These are phyloP conservation scores for Teunomyces cretensis DNA, from an alignment of 805 yeast species.

Conservation along the genomic window DNA sequence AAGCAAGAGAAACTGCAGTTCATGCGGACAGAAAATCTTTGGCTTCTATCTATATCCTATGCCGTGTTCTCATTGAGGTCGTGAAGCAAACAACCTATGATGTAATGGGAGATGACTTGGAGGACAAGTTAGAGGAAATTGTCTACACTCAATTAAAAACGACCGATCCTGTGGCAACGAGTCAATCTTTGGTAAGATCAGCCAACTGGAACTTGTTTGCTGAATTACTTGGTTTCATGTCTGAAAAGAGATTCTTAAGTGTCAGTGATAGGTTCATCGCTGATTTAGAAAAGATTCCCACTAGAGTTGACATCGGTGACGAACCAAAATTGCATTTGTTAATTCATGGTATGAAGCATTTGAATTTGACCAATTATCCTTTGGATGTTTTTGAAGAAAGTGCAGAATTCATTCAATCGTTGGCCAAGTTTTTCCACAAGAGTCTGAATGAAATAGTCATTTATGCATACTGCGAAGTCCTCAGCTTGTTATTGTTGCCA, in stretches of 20 bases:
- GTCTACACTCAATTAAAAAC: constrained; percentile 86
- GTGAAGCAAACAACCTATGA: constrained; percentile 83
- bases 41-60: constrained; percentile 82
- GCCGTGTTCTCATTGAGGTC: constrained; percentile 89
- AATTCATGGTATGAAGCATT: constrained; percentile 88
- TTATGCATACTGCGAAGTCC: constrained; percentile 81
- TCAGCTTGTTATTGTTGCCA: constrained; percentile 72
- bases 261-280: constrained; percentile 94
- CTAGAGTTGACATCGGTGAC: constrained; percentile 29
- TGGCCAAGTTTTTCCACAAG: constrained; percentile 76
- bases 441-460: constrained; percentile 66
- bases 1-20: constrained; percentile 65
- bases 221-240: constrained; percentile 85
- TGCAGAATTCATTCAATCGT: constrained; percentile 83
- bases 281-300: constrained; percentile 80
- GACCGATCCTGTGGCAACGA: constrained; percentile 74
- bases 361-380: constrained; percentile 79
- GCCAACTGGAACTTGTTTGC: constrained; percentile 95
- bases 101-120: constrained; percentile 72
- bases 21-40: constrained; percentile 85
- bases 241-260: constrained; percentile 74
- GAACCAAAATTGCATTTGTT: constrained; percentile 66
- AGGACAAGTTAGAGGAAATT: constrained; percentile 85
- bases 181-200: constrained; percentile 68
- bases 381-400: constrained; percentile 88